These are phyloP conservation scores for Cladosporium sp. DNA, from an alignment of 2,329 filamentous ascomycete genomes.

Conservation along the genomic window DNA sequence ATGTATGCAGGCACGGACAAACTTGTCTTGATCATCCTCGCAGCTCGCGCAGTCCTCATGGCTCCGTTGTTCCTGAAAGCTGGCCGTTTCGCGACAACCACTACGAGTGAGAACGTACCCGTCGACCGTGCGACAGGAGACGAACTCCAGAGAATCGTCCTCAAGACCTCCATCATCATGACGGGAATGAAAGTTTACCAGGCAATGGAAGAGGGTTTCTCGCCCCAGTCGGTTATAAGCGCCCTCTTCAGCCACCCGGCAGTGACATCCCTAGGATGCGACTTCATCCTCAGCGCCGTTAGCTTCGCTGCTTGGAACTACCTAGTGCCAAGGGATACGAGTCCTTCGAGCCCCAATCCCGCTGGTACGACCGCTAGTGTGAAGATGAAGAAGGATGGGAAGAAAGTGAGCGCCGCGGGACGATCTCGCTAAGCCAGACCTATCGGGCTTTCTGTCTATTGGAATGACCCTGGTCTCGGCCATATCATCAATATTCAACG, in stretches of 20 bases:
- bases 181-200: conserved; percentile 17
- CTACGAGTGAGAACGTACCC: conserved; percentile 6
- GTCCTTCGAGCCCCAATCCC: background rate
- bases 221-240: conserved; percentile 5
- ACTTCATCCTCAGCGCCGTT: conserved; percentile 30
- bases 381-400: background rate
- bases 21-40: conserved; percentile 31
- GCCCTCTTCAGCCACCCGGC: conserved; percentile 36
- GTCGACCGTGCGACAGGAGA: conserved; percentile 18
- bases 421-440: background rate
- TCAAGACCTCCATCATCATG: conserved; percentile 21
- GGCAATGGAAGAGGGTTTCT: conserved; percentile 7
- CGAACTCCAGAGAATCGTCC: conserved; percentile 16
- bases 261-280: conserved; percentile 35
- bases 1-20: conserved; percentile 14
- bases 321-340: background rate
- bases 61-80: conserved; percentile 26
- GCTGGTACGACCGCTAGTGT: background rate
- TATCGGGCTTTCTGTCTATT: background rate
- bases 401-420: background rate
- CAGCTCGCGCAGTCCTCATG: conserved; percentile 29
- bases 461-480: background rate
- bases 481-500: background rate
- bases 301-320: conserved; percentile 28
- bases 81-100: background rate